Evolutionary conservation across 345 rosid genomes (phyloP).

Genomic region (Hibiscus syriacus): DNA sequence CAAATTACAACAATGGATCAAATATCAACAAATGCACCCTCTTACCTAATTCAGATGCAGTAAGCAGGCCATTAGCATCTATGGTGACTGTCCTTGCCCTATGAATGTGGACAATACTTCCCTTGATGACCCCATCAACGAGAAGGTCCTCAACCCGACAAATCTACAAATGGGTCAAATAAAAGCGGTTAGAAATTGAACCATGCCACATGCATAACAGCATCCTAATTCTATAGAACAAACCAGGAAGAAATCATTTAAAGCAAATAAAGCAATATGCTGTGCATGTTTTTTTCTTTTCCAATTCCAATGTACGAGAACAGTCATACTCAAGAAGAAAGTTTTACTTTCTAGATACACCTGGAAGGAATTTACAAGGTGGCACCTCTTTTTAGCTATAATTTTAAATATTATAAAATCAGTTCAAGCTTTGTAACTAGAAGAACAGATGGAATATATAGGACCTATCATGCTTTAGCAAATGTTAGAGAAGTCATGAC

Average conservation of each 20-base stretch:
- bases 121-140: constrained; percentile 74
- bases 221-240: not conserved
- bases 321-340: not conserved
- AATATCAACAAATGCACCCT: constrained; percentile 12
- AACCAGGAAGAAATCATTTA: not conserved
- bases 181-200: not conserved
- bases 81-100: constrained; percentile 75
- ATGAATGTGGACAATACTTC: constrained; percentile 93
- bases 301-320: not conserved
- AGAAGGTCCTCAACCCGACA: constrained; percentile 96
- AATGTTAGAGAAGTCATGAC: not conserved
- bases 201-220: not conserved
- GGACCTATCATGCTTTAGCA: not conserved
- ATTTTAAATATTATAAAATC: not conserved
- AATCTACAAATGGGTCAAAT: constrained; percentile 40
- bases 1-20: constrained; percentile 2
- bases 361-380: not conserved
- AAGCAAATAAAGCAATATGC: not conserved
- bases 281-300: not conserved
- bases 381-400: not conserved
- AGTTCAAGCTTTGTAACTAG: not conserved
- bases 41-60: constrained; percentile 86
- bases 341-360: not conserved
- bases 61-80: constrained; percentile 58
- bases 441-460: not conserved